Evolutionary conservation across 208 protist genomes (phyloP), one percentile per base, ranked within the genome.

Genomic region (Trypanosomatidae sp.): DNA sequence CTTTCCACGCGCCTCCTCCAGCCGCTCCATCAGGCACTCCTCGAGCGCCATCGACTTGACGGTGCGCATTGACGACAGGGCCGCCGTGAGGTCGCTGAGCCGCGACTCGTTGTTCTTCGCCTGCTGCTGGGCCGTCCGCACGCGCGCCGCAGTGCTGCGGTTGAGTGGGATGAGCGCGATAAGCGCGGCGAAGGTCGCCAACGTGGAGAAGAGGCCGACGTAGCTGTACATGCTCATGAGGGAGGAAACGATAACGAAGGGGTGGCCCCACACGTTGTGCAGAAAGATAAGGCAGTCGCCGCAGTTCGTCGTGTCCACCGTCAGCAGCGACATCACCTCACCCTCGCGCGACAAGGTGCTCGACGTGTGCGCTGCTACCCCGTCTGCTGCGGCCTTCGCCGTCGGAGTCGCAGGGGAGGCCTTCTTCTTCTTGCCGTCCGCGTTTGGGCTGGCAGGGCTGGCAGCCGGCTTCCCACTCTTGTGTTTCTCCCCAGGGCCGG

Each of bases 231-330:
- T 86, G 50, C 83, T 86, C 68, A 82, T 58, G 58, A 95, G 71
- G 1, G 88, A 85, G 22, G 73, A 79, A 49, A 86, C 47, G 46
- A 88, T 88, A 30, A 95, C 67, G 28, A 91, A 78, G 30, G 90
- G 90, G 72, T 88, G 84, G 3, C 84, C 80, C 88, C 90, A 95
- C 49, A 84, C 78, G 44, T 95, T 91, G 82, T 92, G 90, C 62
- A 95, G 76, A 46, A 88, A 91, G 59, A 93, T 80, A 39, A 95
- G 74, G 52, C 79, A 80, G 58, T 91, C 79, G n/a, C 81, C 80
- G 62, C 90, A 95, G 72, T 80, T 82, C 55, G 72, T 77, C 41
- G 81, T 79, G 72, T 95, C 90, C 22, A 91, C 80, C 4, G 85
- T 92, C 6, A 92, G 67, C n/a, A 95, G 81, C 19, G 88, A 83